Evolutionary conservation across 2,329 filamentous ascomycete species (phyloP), one percentile per base, ranked within the genome.

Genomic region (Kalaharituber pfeilii): DNA sequence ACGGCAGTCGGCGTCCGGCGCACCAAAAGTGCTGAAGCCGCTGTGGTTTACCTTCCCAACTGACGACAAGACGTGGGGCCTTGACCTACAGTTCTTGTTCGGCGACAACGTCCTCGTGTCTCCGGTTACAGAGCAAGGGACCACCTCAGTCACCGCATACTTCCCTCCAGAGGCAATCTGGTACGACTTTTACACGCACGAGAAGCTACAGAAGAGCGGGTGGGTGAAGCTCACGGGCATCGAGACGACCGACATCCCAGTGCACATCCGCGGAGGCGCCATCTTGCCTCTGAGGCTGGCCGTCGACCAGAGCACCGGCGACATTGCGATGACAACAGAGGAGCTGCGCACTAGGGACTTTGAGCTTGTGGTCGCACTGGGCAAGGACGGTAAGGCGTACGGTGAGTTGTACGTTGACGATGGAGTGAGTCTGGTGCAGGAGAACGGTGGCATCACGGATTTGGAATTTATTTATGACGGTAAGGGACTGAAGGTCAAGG

Each of bases 331-430:
- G 69, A 85, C 82, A 0, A 85, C 81, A 0, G 73, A 73, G 0
- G 75, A 75, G 44, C 69, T 84, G 33, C 73, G 81, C 42, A 72
- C 76, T 60, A 71, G 82, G 61, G 72, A 79, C 60, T 89, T 89
- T 69, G 75, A 81, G 65, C 69, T 93, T 51, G 63, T 89, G 30
- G 73, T 93, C 45, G 81, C 84, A 0, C 74, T 83, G 0, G 78
- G 75, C 5, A 63, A 65, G 0, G 70, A 81, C 51, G 82, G 81
- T 2, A 76, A 69, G 5, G 86, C 86, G 0, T 66, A 65, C 1
- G 86, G 86, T 0, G 71, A 73, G 51, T 70, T 91, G 54, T 91
- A 88, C 65, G 69, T 91, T 4, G 86, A 91, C 61, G 85, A 93
- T 57, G 86, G 86, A 7, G 78, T 80, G 56, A 79, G 75, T 25